A percentile compares a stretch with the other conserved stretches of the same genome.
These are phyloP conservation scores for Parastagonospora nodorum DNA, from an alignment of 2,329 filamentous ascomycete species.

Conservation along the genomic window DNA sequence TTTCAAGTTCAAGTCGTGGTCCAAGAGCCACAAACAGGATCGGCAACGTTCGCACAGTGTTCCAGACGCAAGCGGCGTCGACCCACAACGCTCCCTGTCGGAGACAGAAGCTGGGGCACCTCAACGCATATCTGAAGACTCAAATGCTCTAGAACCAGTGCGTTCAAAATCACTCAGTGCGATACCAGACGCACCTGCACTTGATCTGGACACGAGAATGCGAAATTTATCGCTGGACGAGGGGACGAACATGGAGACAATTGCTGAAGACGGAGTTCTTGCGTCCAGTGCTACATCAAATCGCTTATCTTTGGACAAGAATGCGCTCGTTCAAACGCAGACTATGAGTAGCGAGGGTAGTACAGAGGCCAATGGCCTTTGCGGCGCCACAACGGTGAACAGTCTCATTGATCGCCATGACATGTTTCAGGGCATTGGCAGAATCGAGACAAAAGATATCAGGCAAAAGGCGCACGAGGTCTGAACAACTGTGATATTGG, in stretches of 20 bases:
- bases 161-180: conserved; percentile 43
- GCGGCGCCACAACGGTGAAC: conserved; percentile 38
- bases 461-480: conserved; percentile 33
- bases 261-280: conserved; percentile 15
- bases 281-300: background rate
- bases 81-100: conserved; percentile 37
- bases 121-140: conserved; percentile 13
- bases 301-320: conserved; percentile 20
- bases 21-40: conserved; percentile 26
- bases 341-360: conserved; percentile 31
- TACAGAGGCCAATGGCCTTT: conserved; percentile 18
- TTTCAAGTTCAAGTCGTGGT: conserved; percentile 38
- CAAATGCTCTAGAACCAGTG: conserved; percentile 28
- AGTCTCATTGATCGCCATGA: conserved; percentile 51
- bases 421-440: conserved; percentile 45
- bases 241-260: conserved; percentile 5
- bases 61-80: conserved; percentile 15
- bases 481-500: background rate
- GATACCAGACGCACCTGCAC: conserved; percentile 29
- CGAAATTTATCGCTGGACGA: conserved; percentile 20
- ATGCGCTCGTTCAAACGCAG: conserved; percentile 33
- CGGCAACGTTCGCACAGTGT: conserved; percentile 30
- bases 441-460: conserved; percentile 48
- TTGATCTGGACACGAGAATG: conserved; percentile 32
- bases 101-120: conserved; percentile 14